Percentiles rank a stretch among this genome's conserved stretches.
Evolutionary conservation across 2,329 filamentous ascomycete genomes (phyloP).

Genomic region (Cladophialophora carrionii): DNA sequence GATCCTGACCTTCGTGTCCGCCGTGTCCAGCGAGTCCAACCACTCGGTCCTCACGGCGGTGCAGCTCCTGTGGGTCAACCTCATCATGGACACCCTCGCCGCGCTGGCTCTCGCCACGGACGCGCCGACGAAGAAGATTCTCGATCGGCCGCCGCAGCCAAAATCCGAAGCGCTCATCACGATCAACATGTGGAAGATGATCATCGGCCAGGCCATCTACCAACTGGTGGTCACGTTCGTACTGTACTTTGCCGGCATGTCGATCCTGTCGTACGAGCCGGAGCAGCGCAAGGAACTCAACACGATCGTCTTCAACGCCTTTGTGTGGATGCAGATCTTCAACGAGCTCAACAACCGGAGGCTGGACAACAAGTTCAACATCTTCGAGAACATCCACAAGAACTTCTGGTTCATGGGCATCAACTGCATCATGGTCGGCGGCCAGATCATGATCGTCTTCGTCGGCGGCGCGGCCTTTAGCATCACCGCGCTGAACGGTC

Average conservation of each 20-base stretch:
- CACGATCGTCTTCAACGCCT: constrained; percentile 94
- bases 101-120: constrained; percentile 87
- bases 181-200: constrained; percentile 99
- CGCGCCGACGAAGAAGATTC: constrained; percentile 78
- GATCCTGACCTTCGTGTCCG: constrained; percentile 81
- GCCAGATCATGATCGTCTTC: constrained; percentile 87
- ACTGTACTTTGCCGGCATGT: constrained; percentile 73
- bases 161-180: constrained; percentile 80
- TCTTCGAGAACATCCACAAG: constrained; percentile 81
- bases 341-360: constrained; percentile 97
- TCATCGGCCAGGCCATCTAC: constrained; percentile 87
- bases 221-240: constrained; percentile 79
- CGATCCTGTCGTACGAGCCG: constrained; percentile 61
- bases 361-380: constrained; percentile 92
- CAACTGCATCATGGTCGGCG: constrained; percentile 82
- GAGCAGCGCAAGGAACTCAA: constrained; percentile 60
- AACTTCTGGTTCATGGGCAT: constrained; percentile 92
- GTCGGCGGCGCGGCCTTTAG: constrained; percentile 81
- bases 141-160: constrained; percentile 77
- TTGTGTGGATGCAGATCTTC: constrained; percentile 99
- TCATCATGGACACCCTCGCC: constrained; percentile 97
- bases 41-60: constrained; percentile 81
- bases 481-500: constrained; percentile 69
- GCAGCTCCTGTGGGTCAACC: constrained; percentile 91
- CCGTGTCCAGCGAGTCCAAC: constrained; percentile 71